A percentile compares a stretch with the other conserved stretches of the same genome.
These are phyloP conservation scores for Fusarium albidum DNA, from an alignment of 2,329 filamentous ascomycete species.

Conservation along the genomic window DNA sequence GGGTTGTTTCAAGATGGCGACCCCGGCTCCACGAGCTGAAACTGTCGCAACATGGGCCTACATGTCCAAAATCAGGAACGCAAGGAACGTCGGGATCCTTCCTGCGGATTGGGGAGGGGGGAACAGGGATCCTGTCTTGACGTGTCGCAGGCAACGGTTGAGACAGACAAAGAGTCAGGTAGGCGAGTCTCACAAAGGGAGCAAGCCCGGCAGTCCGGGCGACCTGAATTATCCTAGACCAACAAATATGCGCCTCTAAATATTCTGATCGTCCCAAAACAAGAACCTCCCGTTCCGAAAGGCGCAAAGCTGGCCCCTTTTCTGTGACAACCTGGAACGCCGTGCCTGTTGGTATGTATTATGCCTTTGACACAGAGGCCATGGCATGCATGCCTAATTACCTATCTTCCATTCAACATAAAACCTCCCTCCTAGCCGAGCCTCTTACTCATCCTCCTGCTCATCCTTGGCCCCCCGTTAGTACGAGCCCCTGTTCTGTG, in stretches of 20 bases:
- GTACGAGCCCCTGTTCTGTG: slow-evolving; percentile 47
- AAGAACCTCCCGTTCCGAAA: neutral
- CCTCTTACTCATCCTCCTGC: slow-evolving; percentile 36
- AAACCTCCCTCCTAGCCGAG: slow-evolving; percentile 1
- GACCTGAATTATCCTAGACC: neutral
- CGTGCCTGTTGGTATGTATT: slow-evolving; percentile 26
- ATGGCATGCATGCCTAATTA: slow-evolving; percentile 12
- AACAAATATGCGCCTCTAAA: slow-evolving; percentile 23
- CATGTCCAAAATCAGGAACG: slow-evolving; percentile 5
- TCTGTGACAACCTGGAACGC: slow-evolving; percentile 33
- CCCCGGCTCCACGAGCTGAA: slow-evolving; percentile 35
- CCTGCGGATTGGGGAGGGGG: slow-evolving; percentile 14
- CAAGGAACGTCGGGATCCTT: slow-evolving; percentile 7
- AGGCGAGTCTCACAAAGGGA: slow-evolving; percentile 5
- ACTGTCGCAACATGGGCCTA: slow-evolving; percentile 19
- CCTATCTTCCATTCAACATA: slow-evolving; percentile 16
- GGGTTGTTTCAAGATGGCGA: slow-evolving; percentile 36
- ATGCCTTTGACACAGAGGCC: slow-evolving; percentile 12
- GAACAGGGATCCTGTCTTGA: neutral
- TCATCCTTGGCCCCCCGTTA: slow-evolving; percentile 40
- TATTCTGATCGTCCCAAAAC: slow-evolving; percentile 22
- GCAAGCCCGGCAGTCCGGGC: neutral
- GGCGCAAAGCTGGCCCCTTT: neutral
- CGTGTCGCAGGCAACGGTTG: slow-evolving; percentile 24
- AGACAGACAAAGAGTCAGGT: slow-evolving; percentile 23